Percentiles rank a stretch among this genome's conserved stretches.
Evolutionary conservation across 2,329 filamentous ascomycete species (phyloP).

Genomic region (Alternaria postmessia): DNA sequence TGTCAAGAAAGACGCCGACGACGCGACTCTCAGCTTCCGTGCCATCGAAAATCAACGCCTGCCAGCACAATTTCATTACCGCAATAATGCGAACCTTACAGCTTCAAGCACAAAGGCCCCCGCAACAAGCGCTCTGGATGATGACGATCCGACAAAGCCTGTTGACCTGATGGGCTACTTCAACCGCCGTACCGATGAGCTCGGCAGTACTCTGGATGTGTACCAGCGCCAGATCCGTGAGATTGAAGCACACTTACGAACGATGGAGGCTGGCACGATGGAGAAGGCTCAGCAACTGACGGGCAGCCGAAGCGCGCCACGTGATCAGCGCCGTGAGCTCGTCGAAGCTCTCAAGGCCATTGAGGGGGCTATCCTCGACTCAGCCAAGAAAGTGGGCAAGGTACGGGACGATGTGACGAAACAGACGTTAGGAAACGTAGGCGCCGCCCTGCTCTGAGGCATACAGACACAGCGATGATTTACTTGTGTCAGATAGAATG

Average conservation of each 20-base stretch:
- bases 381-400: constrained; percentile 57
- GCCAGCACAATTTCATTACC: constrained; percentile 69
- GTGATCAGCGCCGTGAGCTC: constrained; percentile 55
- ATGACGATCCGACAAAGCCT: constrained; percentile 47
- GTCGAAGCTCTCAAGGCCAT: constrained; percentile 58
- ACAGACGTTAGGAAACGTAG: constrained; percentile 50
- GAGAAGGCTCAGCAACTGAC: constrained; percentile 55
- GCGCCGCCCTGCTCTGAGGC: constrained; percentile 37
- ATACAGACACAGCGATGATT: not conserved
- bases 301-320: constrained; percentile 43
- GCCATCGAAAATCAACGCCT: constrained; percentile 78
- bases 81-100: constrained; percentile 51
- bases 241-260: constrained; percentile 59
- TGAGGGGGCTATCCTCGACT: constrained; percentile 59
- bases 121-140: constrained; percentile 44
- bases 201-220: constrained; percentile 50
- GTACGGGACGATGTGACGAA: constrained; percentile 59
- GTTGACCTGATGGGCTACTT: constrained; percentile 60
- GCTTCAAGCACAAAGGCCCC: constrained; percentile 40
- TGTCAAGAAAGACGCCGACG: constrained; percentile 71
- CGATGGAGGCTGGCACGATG: constrained; percentile 56
- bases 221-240: constrained; percentile 56
- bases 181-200: constrained; percentile 49
- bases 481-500: not conserved
- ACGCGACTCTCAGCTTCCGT: constrained; percentile 75